Conservation (phyloP, 345 rosid genomes). For the Hypericum androsaemum region DNA sequence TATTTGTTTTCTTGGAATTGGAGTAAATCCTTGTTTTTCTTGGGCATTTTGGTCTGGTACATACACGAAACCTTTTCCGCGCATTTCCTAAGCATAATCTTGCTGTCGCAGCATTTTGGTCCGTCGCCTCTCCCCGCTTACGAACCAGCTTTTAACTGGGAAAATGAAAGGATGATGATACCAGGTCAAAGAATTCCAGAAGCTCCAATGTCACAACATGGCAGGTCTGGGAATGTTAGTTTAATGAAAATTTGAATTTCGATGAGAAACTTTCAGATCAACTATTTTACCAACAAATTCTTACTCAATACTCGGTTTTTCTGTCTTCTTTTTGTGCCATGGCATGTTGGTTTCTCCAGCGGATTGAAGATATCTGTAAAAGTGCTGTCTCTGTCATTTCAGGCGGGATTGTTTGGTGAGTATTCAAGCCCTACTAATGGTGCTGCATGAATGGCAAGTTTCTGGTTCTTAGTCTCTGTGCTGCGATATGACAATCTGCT, state of each 20-base stretch:
- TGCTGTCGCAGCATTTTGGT: conserved; percentile 67
- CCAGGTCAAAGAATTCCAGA: conserved; percentile 91
- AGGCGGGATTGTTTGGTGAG: conserved; percentile 88
- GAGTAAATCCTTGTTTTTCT: too few species aligned
- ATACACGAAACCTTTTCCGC: background rate
- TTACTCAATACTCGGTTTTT: conserved; percentile 2
- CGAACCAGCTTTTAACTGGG: conserved; percentile 99
- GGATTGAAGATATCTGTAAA: conserved; percentile 92
- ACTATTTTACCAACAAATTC: background rate
- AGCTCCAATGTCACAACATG: conserved; percentile 48
- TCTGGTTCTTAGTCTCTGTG: background rate
- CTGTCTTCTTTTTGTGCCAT: conserved; percentile 9
- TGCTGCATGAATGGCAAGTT: background rate
- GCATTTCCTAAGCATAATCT: conserved; percentile 5
- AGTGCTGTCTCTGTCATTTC: conserved; percentile 79
- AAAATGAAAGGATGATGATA: conserved; percentile 81
- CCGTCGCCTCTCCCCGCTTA: conserved; percentile 91
- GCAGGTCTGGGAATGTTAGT: conserved; percentile 40
- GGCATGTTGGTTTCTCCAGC: conserved; percentile 32
- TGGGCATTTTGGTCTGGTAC: background rate
- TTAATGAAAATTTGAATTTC: background rate
- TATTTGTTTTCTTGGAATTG: too few species aligned
- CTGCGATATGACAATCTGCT: too few species aligned
- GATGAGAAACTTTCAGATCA: background rate
- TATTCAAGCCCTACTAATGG: background rate